Conservation (phyloP, 768 basidiomycete genomes). For the Kwoniella shandongensis region DNA sequence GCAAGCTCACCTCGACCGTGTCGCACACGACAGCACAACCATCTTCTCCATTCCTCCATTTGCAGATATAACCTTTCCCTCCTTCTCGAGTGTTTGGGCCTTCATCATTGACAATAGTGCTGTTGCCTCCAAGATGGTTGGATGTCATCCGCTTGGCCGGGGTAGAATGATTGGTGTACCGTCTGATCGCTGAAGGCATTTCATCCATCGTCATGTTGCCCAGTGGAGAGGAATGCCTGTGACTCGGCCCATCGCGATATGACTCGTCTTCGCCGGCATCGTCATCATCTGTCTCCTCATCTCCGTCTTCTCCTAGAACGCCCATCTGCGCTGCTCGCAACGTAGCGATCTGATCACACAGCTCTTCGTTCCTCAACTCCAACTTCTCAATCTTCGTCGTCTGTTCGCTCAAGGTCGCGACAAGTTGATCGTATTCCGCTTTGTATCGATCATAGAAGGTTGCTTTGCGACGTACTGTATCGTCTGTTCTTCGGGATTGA, state of each 20-base stretch:
- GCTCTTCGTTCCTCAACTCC: constrained; percentile 31
- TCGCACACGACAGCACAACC: constrained; percentile 16
- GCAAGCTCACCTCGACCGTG: constrained; percentile 19
- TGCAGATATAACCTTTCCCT: constrained; percentile 13
- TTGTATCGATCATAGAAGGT: constrained; percentile 14
- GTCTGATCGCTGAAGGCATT: background rate
- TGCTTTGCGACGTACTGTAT: constrained; percentile 35
- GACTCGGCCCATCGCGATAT: background rate
- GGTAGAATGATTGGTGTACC: background rate
- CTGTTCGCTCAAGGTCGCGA: background rate
- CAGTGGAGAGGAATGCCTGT: background rate
- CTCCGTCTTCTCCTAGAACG: constrained; percentile 21
- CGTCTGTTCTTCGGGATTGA: constrained; percentile 39
- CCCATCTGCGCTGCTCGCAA: constrained; percentile 38
- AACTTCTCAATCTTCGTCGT: constrained; percentile 14
- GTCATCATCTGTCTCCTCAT: constrained; percentile 13
- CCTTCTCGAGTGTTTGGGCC: background rate
- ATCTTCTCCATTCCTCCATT: constrained; percentile 9
- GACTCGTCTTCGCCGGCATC: constrained; percentile 11
- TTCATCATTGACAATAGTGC: too few species aligned
- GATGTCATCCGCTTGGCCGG: too few species aligned
- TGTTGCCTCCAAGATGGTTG: too few species aligned
- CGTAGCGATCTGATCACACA: constrained; percentile 24
- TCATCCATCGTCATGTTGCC: background rate
- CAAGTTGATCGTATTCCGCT: constrained; percentile 13